These are phyloP conservation scores for Skeletonema marinoi DNA, from an alignment of 108 stramenopile genomes.

Conservation along the genomic window DNA sequence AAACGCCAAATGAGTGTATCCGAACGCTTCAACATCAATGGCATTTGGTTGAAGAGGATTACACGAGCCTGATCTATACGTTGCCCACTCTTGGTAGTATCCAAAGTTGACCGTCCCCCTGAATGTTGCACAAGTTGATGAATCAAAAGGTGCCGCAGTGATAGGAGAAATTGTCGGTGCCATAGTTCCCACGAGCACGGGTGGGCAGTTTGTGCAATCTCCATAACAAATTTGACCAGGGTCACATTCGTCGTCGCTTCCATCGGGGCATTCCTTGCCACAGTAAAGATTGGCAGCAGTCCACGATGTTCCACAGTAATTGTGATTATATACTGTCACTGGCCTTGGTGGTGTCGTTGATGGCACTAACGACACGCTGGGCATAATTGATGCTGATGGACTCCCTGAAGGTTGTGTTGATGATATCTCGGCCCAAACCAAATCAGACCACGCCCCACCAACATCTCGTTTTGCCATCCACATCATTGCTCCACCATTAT, in stretches of 20 bases:
- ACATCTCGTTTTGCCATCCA: slow-evolving; percentile 58
- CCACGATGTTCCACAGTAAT: slow-evolving; percentile 4
- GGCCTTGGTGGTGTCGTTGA: not conserved
- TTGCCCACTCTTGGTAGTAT: slow-evolving; percentile 48
- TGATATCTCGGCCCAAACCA: slow-evolving; percentile 7
- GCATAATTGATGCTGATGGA: not conserved
- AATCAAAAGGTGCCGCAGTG: slow-evolving; percentile 9
- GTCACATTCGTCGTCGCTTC: slow-evolving; percentile 15
- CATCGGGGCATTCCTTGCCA: not conserved
- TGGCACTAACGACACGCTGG: not conserved
- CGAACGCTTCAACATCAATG: slow-evolving; percentile 27
- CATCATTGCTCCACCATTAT: slow-evolving; percentile 61
- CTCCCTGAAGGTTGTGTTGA: not conserved
- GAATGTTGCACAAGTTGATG: not conserved
- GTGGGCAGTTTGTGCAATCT: slow-evolving; percentile 19
- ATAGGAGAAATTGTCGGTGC: not conserved
- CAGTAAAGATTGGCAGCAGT: slow-evolving; percentile 2
- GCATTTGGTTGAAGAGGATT: slow-evolving; percentile 22
- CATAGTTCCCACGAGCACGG: not conserved
- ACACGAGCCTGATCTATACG: slow-evolving; percentile 22
- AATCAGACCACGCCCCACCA: slow-evolving; percentile 46
- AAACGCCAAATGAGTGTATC: slow-evolving; percentile 43
- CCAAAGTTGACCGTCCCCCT: slow-evolving; percentile 38
- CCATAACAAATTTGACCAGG: slow-evolving; percentile 17
- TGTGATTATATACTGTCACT: not conserved